These are phyloP conservation scores for Starmerella cellae DNA, from an alignment of 805 yeast species.

Conservation along the genomic window DNA sequence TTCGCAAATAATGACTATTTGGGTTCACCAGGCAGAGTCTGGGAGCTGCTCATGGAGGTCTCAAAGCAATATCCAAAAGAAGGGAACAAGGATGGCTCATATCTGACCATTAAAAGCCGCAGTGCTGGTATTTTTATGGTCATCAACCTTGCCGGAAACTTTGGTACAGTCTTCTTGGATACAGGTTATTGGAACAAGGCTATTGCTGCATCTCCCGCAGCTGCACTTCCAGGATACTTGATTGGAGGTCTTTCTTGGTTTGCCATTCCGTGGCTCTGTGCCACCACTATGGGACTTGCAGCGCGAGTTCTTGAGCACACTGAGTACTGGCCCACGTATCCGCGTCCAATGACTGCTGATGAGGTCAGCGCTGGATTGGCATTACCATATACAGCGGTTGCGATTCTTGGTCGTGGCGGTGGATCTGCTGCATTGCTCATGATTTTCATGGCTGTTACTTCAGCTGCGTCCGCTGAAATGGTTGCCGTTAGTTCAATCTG, in stretches of 20 bases:
- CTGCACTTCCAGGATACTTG: conserved; percentile 78
- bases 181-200: conserved; percentile 86
- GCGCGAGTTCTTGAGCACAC: conserved; percentile 58
- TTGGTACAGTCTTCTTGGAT: conserved; percentile 78
- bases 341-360: conserved; percentile 46
- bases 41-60: conserved; percentile 49
- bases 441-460: conserved; percentile 84
- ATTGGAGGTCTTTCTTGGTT: conserved; percentile 86
- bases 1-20: conserved; percentile 55
- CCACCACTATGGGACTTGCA: conserved; percentile 80
- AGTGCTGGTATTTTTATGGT: conserved; percentile 84
- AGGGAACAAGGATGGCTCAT: conserved; percentile 79
- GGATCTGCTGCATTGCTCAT: conserved; percentile 68
- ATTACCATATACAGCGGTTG: conserved; percentile 61
- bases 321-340: conserved; percentile 70
- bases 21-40: conserved; percentile 75
- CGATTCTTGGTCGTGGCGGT: conserved; percentile 76
- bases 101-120: conserved; percentile 72
- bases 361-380: conserved; percentile 69
- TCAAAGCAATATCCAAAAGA: conserved; percentile 50
- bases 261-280: conserved; percentile 71
- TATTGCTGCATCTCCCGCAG: conserved; percentile 68
- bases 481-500: conserved; percentile 75
- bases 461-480: conserved; percentile 84
- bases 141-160: conserved; percentile 77